Evolutionary conservation across 129 eudicot genomes (phyloP), one percentile per base, ranked within the genome.

Genomic region (Centaurea solstitialis): DNA sequence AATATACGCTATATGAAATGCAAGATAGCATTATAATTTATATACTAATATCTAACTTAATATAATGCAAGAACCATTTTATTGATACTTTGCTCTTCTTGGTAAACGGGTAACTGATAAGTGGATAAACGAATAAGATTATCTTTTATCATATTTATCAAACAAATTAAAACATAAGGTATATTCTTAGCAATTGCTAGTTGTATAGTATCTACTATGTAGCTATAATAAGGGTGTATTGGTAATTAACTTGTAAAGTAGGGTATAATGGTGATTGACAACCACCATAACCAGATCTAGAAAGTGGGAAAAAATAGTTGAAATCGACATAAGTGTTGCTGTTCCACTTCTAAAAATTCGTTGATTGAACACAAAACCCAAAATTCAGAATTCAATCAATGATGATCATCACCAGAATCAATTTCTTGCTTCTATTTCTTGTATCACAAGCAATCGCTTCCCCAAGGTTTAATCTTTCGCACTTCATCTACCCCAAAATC

Each of bases 401-500:
- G 12, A 71, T 47, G 62, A 84, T 84, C 67, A 62, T 80, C 62
- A 12, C 57, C 4, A 78, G 76, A 28, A 41, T 83, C 77, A 24
- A 70, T 66, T 37, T 85, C 73, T 82, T 76, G 18, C 17, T 87
- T 61, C 57, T 80, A 47, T 21, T 78, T 61, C 70, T n/a, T n/a
- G n/a, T 74, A 40, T 69, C 76, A 37, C 76, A 68, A 6, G 85
- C 88, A 23, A 73, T 84, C 24, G 80, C 87, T 33, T 74, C 74
- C 72, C 75, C 79, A 17, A 80, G 87, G 9, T 89, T 92, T 69
- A 92, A 92, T 75, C 81, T 92, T 72, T 92, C 97, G 4, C 93
- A 88, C 82, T 90, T 83, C 84, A 81, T 92, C 75, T 87, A 76
- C 84, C 97, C 97, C 24, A 88, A 72, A 79, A 50, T 85, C 77